phyloP scores from a whole-genome alignment of 1,284 basidiomycete species.

The Puccinia horiana region DNA sequence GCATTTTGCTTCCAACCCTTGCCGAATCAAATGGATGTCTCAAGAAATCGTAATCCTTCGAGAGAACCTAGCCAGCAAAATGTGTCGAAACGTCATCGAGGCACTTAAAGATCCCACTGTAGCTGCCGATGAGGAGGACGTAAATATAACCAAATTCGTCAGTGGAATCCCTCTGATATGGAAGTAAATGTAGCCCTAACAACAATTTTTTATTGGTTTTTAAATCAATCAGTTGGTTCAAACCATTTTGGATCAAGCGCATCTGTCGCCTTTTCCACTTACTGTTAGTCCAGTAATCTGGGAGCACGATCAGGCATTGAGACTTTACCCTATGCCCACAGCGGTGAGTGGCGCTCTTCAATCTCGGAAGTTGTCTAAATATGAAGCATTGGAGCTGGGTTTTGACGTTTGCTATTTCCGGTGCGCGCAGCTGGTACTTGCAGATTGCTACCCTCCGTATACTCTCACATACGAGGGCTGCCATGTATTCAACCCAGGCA shows the following conservation, averaged over 20 bases:
- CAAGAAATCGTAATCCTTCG: conserved; percentile 94
- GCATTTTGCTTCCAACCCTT: conserved; percentile 86
- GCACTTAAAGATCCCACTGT: conserved; percentile 55
- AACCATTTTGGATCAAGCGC: conserved; percentile 82
- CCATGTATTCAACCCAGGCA: conserved; percentile 96
- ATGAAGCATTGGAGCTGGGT: not conserved
- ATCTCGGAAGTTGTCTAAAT: not conserved
- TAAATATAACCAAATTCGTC: conserved; percentile 56
- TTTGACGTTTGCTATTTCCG: not conserved
- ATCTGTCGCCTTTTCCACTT: conserved; percentile 64
- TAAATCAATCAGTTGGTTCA: conserved; percentile 76
- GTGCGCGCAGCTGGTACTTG: conserved; percentile 74
- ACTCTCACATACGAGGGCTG: conserved; percentile 97
- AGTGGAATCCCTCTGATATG: conserved; percentile 32
- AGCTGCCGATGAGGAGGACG: conserved; percentile 48
- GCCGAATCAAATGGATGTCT: conserved; percentile 88
- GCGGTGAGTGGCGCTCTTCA: conserved; percentile 64
- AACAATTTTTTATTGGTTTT: not conserved
- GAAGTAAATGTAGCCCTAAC: not conserved
- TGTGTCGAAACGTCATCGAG: conserved; percentile 81
- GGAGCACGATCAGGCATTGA: conserved; percentile 87
- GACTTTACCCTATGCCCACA: conserved; percentile 92
- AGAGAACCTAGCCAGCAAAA: conserved; percentile 88
- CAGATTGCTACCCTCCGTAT: conserved; percentile 94
- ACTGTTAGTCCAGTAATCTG: conserved; percentile 82